A percentile compares a stretch with the other conserved stretches of the same genome.
Conservation (phyloP, 345 rosid species). For the Hibiscus tridactylites region DNA sequence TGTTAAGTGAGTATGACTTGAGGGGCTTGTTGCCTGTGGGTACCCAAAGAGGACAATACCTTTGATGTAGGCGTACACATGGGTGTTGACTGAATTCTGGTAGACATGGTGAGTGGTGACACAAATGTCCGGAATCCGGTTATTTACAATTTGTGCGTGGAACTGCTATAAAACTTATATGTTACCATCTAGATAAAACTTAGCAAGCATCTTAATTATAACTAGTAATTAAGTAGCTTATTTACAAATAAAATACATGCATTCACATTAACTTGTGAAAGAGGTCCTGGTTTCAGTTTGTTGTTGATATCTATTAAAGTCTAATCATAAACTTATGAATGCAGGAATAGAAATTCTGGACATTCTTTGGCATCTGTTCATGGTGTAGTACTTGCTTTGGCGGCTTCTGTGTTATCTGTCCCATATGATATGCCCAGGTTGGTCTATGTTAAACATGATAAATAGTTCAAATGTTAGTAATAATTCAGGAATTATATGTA, state of each 20-base stretch:
- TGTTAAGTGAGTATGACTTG: not conserved
- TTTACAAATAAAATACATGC: not conserved
- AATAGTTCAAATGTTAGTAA: not conserved
- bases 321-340: conserved; percentile 12
- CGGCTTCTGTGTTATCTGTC: conserved; percentile 88
- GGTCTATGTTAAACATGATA: conserved; percentile 15
- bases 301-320: not conserved
- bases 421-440: conserved; percentile 99
- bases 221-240: not conserved
- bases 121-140: not conserved
- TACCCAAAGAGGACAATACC: not conserved
- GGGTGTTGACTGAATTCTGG: not conserved
- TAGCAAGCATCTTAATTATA: not conserved
- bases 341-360: conserved; percentile 42
- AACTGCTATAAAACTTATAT: not conserved
- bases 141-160: not conserved
- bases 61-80: not conserved
- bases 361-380: conserved; percentile 58
- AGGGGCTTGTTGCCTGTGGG: not conserved
- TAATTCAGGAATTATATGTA: no score
- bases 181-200: not conserved
- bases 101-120: not conserved
- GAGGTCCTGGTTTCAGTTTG: not conserved
- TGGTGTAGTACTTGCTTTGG: conserved; percentile 94
- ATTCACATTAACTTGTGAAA: not conserved